A percentile compares a stretch with the other conserved stretches of the same genome.
These are phyloP conservation scores for Parasarocladium wereldwijsianum DNA, from an alignment of 2,329 filamentous ascomycete species.

Conservation along the genomic window DNA sequence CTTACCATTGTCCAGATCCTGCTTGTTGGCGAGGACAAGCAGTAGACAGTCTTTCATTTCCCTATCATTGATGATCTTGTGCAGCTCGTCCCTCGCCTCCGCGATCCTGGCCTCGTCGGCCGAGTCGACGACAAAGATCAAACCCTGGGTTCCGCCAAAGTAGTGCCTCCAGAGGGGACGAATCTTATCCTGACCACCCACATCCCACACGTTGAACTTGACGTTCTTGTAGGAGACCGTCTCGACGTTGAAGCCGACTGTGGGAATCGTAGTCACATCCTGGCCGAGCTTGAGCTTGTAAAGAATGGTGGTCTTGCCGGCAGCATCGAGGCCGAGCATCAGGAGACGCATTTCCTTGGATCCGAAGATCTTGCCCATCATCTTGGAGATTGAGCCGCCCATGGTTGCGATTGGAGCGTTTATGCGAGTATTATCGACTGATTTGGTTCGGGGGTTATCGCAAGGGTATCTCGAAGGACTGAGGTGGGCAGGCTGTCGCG, in stretches of 20 bases:
- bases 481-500: too few species aligned
- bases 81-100: conserved; percentile 83
- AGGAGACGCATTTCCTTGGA: conserved; percentile 98
- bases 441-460: too few species aligned
- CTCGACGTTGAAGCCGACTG: conserved; percentile 98
- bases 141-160: conserved; percentile 84
- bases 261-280: conserved; percentile 96
- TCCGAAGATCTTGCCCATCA: conserved; percentile 98
- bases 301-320: conserved; percentile 96
- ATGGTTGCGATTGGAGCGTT: conserved; percentile 49
- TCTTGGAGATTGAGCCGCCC: conserved; percentile 87
- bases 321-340: conserved; percentile 95
- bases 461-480: too few species aligned
- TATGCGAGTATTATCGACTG: too few species aligned
- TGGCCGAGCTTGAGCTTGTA: conserved; percentile 99
- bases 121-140: conserved; percentile 98
- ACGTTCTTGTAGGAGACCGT: conserved; percentile 98
- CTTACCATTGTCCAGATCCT: conserved; percentile 74
- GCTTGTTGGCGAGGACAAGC: conserved; percentile 97
- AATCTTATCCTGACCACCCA: conserved; percentile 98
- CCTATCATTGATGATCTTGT: conserved; percentile 93
- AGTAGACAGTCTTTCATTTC: conserved; percentile 95
- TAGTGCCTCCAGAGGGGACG: conserved; percentile 95
- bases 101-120: conserved; percentile 84
- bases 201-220: conserved; percentile 99